Base-by-base conservation (phyloP, 768 basidiomycete genomes). In the Rhizopogon vinicolor region DNA sequence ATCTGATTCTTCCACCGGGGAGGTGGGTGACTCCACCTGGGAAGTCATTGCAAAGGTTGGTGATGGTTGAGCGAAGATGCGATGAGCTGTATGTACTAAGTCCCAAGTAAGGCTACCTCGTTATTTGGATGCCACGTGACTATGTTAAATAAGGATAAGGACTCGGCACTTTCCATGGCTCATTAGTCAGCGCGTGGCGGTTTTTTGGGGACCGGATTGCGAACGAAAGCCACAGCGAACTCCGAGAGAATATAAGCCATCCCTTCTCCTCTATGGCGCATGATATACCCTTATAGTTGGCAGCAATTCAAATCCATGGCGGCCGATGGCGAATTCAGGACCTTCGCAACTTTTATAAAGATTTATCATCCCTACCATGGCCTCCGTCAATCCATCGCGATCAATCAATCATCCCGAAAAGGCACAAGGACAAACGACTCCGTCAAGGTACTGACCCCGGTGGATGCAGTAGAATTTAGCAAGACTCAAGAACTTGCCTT, bases 1-100 rank as follows among this genome's bases (percentile, higher is more conserved):
- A 63, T 89, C 89, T 7, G 85, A 86, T 25, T 89, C 87, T 54
- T 89, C 89, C 44, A 70, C 74, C 7, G 82, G 75, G 8, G 77
- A 77, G 28, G 67, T 64, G 5, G 70, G 70, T 9, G 72, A 71
- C 16, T 58, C 49, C 56, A 44, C 53, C 29, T 59, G 54, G 28
- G 4, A 16, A 6, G 54, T 16, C 54, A 55, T 55, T 28, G 14
- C 16, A 16, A 25, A 49, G 42, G 31, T 18, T 1, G 22, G 22
- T 28, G 44, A 48, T 43, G 12, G 29, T 28, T 29, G 42, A 48
- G 10, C 3, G 4, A 25, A 46, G 31, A 25, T 28, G n/a, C n/a
- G 43, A 7, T 13, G 44, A 28, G 43, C 40, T 49, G 51, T 12
- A 46, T 18, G 29, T 25, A 25, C 25, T 25, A 25, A 5, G 25